A percentile compares a stretch with the other conserved stretches of the same genome.
Evolutionary conservation across 176 grass and related monocot species (phyloP).

Genomic region (Aegilops tauschii): DNA sequence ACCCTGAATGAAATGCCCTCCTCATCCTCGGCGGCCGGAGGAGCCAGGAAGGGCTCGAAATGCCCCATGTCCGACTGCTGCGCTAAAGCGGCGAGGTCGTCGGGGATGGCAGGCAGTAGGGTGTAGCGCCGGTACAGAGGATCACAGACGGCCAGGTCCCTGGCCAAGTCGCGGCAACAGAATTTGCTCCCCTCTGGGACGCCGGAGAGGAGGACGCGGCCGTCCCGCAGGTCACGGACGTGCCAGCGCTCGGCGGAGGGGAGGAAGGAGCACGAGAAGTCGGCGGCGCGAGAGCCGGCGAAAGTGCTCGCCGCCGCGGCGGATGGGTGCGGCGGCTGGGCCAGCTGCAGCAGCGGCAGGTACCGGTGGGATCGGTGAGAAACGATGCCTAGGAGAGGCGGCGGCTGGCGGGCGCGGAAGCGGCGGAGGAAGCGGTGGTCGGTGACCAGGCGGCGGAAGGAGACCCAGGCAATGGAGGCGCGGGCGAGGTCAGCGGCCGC

Average conservation of each 20-base stretch:
- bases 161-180: background rate
- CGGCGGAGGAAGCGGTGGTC: no score
- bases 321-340: no score
- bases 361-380: no score
- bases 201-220: background rate
- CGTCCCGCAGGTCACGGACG: background rate
- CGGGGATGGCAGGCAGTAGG: background rate
- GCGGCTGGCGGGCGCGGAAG: no score
- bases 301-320: no score
- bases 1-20: slow-evolving; percentile 1
- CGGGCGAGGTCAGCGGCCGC: no score
- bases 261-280: background rate
- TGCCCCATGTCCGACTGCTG: background rate
- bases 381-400: no score
- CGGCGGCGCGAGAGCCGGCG: background rate
- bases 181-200: background rate
- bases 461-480: no score
- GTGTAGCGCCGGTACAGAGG: background rate
- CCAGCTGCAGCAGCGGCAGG: no score
- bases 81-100: background rate
- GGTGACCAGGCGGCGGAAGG: no score
- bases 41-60: slow-evolving; percentile 12
- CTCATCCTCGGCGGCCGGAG: background rate
- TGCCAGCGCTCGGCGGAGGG: background rate
- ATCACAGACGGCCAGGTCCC: background rate